phyloP scores from a whole-genome alignment of 805 yeast species.

The Kazachstania taianensis region DNA sequence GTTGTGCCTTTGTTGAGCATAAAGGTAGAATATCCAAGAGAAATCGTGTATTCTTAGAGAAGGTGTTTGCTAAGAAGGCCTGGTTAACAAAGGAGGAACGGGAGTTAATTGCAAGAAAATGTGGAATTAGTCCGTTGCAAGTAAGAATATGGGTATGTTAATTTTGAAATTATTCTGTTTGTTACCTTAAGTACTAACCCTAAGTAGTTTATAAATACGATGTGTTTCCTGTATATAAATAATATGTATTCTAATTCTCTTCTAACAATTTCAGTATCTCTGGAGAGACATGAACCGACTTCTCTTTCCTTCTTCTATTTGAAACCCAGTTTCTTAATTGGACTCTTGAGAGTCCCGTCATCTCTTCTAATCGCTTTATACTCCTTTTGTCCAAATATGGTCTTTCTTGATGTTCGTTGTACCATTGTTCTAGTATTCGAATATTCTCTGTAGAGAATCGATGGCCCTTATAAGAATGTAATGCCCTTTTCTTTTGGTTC shows the following conservation, averaged over 20 bases:
- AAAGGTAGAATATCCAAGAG: constrained; percentile 6
- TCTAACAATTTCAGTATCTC: constrained; percentile 7
- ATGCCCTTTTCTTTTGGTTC: constrained; percentile 2
- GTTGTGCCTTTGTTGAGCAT: not conserved
- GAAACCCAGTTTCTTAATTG: constrained; percentile 25
- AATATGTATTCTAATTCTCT: not conserved
- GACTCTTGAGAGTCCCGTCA: constrained; percentile 12
- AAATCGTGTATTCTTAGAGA: constrained; percentile 12
- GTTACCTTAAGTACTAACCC: constrained; percentile 6
- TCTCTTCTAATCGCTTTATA: constrained; percentile 5
- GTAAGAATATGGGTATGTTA: constrained; percentile 21
- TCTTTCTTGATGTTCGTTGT: constrained; percentile 7
- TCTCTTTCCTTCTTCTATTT: constrained; percentile 21
- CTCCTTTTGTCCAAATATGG: constrained; percentile 15
- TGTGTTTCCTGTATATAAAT: too few species aligned
- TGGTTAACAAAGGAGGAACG: constrained; percentile 18
- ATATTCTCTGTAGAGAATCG: constrained; percentile 12
- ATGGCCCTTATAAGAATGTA: constrained; percentile 14
- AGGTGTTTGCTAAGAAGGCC: constrained; percentile 14
- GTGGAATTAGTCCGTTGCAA: constrained; percentile 16
- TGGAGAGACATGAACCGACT: constrained; percentile 9
- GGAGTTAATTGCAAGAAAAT: constrained; percentile 14
- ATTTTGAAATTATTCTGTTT: constrained; percentile 1
- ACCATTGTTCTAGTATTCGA: constrained; percentile 13
- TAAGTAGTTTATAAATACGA: constrained; percentile 5